Conservation (phyloP, 805 yeast genomes). For the Candida patagonica region DNA sequence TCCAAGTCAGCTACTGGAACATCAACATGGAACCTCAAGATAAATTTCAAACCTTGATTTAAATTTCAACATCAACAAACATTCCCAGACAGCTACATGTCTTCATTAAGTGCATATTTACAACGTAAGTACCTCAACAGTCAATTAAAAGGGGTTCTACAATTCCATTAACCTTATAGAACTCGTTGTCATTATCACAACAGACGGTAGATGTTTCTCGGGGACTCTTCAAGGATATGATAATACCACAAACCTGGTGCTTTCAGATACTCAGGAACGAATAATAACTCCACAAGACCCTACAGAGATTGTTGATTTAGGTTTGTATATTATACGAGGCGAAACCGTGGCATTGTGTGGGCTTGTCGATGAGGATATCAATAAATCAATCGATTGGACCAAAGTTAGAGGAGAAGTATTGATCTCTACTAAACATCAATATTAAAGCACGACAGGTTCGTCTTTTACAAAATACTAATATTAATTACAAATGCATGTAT, state of each 20-base stretch:
- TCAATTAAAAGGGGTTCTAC: background rate
- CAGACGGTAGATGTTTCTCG: constrained; percentile 27
- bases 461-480: too few relatives aligned
- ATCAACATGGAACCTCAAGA: too few relatives aligned
- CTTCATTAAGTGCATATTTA: constrained; percentile 14
- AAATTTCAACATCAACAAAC: constrained; percentile 4
- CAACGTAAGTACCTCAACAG: constrained; percentile 13
- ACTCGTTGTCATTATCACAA: constrained; percentile 25
- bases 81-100: background rate
- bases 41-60: too few relatives aligned
- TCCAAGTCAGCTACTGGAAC: too few relatives aligned
- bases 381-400: constrained; percentile 28
- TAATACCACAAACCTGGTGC: constrained; percentile 28
- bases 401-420: constrained; percentile 19
- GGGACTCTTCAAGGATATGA: constrained; percentile 31
- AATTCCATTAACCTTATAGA: constrained; percentile 7
- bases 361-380: constrained; percentile 24
- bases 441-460: background rate
- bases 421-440: constrained; percentile 15
- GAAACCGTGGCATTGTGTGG: constrained; percentile 29
- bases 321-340: constrained; percentile 29
- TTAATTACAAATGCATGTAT: too few relatives aligned
- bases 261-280: constrained; percentile 24
- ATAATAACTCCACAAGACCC: constrained; percentile 21
- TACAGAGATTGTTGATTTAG: constrained; percentile 22